A percentile compares a stretch with the other conserved stretches of the same genome.
Evolutionary conservation across 2,329 filamentous ascomycete species (phyloP).

Genomic region (Fusarium mexicanum): DNA sequence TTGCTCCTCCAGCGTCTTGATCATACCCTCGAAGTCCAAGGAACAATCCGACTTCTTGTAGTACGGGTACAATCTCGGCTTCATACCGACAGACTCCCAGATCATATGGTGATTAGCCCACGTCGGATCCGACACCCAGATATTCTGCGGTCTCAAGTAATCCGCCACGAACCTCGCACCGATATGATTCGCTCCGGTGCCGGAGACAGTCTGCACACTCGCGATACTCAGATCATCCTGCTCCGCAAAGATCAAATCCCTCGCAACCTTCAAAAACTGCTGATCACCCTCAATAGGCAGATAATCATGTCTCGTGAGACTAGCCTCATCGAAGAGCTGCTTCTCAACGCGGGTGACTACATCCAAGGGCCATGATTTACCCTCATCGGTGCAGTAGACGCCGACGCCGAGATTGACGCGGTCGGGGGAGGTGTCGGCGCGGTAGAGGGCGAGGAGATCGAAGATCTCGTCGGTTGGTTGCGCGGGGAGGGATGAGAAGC

Average conservation of each 20-base stretch:
- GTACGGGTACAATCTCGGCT: conserved; percentile 87
- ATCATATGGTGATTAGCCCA: conserved; percentile 99
- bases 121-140: conserved; percentile 93
- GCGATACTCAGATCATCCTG: conserved; percentile 28
- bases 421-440: conserved; percentile 27
- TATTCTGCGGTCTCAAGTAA: conserved; percentile 80
- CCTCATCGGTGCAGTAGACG: conserved; percentile 38
- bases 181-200: conserved; percentile 92
- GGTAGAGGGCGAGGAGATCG: conserved; percentile 21
- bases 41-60: conserved; percentile 88
- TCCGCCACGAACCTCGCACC: conserved; percentile 91
- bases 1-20: conserved; percentile 66
- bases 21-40: conserved; percentile 91
- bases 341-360: conserved; percentile 34
- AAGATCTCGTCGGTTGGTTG: conserved; percentile 30
- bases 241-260: conserved; percentile 29
- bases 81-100: conserved; percentile 86
- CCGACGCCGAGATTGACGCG: conserved; percentile 38
- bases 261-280: conserved; percentile 28
- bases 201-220: conserved; percentile 93
- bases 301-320: conserved; percentile 34
- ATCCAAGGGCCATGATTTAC: conserved; percentile 36
- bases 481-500: conserved; percentile 11
- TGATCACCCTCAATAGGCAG: conserved; percentile 36
- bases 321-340: conserved; percentile 21